These are phyloP conservation scores for Debaryomyces robertsiae DNA, from an alignment of 1,139 yeast species.

Conservation along the genomic window DNA sequence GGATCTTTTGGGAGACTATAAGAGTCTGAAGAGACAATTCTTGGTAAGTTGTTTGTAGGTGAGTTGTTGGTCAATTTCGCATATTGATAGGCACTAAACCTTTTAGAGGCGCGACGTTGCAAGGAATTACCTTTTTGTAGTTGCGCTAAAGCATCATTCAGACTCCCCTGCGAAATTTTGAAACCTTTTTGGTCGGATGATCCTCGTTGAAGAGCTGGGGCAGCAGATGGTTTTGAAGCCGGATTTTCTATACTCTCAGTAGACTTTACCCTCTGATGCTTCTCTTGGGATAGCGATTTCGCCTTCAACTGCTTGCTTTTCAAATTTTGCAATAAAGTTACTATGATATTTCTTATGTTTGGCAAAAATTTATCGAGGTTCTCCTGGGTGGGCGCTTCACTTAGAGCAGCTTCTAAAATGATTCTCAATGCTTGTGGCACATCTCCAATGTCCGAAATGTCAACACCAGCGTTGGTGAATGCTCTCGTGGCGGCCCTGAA, in stretches of 20 bases:
- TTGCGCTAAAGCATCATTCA: constrained; percentile 64
- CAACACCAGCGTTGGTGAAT: constrained; percentile 42
- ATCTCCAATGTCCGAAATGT: constrained; percentile 45
- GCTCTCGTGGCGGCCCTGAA: constrained; percentile 80
- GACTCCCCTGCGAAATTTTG: constrained; percentile 5
- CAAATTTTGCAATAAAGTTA: constrained; percentile 74
- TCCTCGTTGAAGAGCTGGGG: constrained; percentile 1
- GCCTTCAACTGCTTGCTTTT: constrained; percentile 74
- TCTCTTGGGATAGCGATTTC: constrained; percentile 35
- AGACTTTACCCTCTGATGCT: constrained; percentile 11
- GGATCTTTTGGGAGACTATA: background rate
- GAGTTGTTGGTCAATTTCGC: constrained; percentile 68
- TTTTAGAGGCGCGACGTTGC: constrained; percentile 86
- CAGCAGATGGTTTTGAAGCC: constrained; percentile 1
- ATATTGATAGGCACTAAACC: constrained; percentile 92
- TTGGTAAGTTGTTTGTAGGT: constrained; percentile 25
- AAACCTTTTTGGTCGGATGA: background rate
- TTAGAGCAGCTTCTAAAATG: constrained; percentile 82
- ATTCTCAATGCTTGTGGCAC: constrained; percentile 54
- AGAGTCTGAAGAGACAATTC: constrained; percentile 11
- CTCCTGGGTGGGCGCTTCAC: constrained; percentile 84
- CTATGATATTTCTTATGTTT: constrained; percentile 82
- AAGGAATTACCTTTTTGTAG: constrained; percentile 79
- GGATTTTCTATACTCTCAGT: constrained; percentile 1
- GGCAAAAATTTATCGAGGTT: constrained; percentile 83